Evolutionary conservation across 2,329 filamentous ascomycete species (phyloP), one percentile per base, ranked within the genome.

Genomic region (Rutstroemia sydowiana): DNA sequence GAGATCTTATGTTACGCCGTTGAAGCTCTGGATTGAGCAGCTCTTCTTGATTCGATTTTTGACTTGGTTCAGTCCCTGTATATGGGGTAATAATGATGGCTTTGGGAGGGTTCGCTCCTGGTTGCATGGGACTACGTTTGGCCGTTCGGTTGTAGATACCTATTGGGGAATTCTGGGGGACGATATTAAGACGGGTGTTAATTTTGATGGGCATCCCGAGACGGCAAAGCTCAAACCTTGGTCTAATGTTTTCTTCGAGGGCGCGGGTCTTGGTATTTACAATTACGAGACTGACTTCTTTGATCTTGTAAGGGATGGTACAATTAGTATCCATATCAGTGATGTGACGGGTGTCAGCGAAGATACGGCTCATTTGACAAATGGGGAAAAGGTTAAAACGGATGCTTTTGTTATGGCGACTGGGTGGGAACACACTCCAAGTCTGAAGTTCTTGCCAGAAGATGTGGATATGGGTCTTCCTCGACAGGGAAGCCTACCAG

Each of bases 61-160:
- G 48, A 85, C 81, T 2, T 89, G 84, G 81, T 81, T 91, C 66
- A 83, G 79, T 47, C 87, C 87, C 0, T 90, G 85, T 63, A 75
- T 85, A 13, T 91, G 84, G 82, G 84, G 82, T 4, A 71, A 74
- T 1, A 76, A 74, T 2, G 82, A 82, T 61, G 84, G 82, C 1
- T 85, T 76, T 57, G 69, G 73, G 11, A 69, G 68, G 10, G 70
- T 79, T 2, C 73, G 80, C 3, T 62, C 66, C 9, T 79, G 84
- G 54, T 70, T 82, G 43, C 81, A 86, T 57, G 70, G 72, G 20
- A 84, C 78, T 0, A 66, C 70, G 31, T 48, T 84, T 2, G 82
- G 83, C 2, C 73, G 79, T 0, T 70, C 69, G 46, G 65, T 85
- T 18, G 75, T 79, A 3, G 70, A 76, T 36, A 63, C 66, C 0